Evolutionary conservation across 1,139 yeast genomes (phyloP).

Genomic region (Candida neerlandica): DNA sequence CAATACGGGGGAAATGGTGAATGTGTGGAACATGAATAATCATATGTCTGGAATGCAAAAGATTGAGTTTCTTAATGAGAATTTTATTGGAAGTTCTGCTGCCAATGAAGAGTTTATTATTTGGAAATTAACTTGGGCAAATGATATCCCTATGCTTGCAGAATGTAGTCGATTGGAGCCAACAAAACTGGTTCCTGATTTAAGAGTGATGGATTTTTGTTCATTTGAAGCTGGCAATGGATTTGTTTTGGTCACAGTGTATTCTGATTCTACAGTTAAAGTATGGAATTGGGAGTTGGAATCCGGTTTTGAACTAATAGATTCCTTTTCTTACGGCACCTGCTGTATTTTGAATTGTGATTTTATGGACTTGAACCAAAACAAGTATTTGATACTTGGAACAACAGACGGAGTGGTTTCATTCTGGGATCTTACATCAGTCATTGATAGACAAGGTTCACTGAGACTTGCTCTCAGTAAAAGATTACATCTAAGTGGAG

Average conservation of each 20-base stretch:
- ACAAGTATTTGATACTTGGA: conserved; percentile 50
- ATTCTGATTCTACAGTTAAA: conserved; percentile 80
- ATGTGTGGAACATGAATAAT: conserved; percentile 66
- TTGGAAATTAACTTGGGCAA: conserved; percentile 60
- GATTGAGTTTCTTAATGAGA: conserved; percentile 59
- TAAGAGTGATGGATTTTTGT: conserved; percentile 86
- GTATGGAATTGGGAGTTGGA: conserved; percentile 56
- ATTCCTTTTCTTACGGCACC: conserved; percentile 59
- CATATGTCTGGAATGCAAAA: conserved; percentile 90
- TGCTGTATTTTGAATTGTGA: conserved; percentile 75
- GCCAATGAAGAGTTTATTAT: conserved; percentile 88
- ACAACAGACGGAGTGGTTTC: conserved; percentile 84
- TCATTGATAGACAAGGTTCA: conserved; percentile 16
- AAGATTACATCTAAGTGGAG: conserved; percentile 80
- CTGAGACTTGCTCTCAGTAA: conserved; percentile 27
- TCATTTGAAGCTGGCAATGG: conserved; percentile 41
- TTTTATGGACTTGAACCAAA: conserved; percentile 35
- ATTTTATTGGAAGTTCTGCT: conserved; percentile 61
- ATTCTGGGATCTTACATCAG: conserved; percentile 51
- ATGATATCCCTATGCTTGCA: conserved; percentile 43
- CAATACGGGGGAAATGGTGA: conserved; percentile 41
- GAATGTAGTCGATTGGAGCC: conserved; percentile 53
- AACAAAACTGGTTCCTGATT: conserved; percentile 62
- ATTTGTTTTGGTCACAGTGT: conserved; percentile 66
- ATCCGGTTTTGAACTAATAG: conserved; percentile 44